phyloP scores from a whole-genome alignment of 331 rosid genomes.

The Quercus lobata region DNA sequence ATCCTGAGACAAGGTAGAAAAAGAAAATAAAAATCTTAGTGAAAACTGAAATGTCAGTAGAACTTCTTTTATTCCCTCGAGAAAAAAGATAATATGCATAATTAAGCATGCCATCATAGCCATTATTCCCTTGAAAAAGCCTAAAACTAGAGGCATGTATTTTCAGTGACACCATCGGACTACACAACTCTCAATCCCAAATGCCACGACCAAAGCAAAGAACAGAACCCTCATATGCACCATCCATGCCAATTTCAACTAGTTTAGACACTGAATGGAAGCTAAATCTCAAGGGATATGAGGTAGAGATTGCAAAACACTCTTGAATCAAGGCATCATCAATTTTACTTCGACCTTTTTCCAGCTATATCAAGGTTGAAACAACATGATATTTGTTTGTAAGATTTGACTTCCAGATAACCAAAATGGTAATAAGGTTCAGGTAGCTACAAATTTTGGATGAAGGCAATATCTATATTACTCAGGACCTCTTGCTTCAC shows the following conservation, averaged over 20 bases:
- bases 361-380: background rate
- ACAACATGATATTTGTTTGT: background rate
- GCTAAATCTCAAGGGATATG: background rate
- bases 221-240: background rate
- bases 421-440: background rate
- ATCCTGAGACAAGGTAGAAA: constrained; percentile 44
- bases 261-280: background rate
- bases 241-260: no score
- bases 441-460: background rate
- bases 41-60: background rate
- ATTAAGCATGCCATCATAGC: background rate
- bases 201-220: background rate
- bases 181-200: background rate
- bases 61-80: background rate
- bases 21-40: background rate
- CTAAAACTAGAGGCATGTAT: background rate
- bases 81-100: no score
- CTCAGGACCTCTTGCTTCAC: background rate
- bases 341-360: background rate
- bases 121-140: background rate
- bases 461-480: background rate
- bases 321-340: background rate
- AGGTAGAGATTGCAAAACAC: background rate
- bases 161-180: background rate
- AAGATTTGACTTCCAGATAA: background rate